Base-by-base conservation (phyloP, 2,329 filamentous ascomycete species). In the Aspergillus terreus region DNA sequence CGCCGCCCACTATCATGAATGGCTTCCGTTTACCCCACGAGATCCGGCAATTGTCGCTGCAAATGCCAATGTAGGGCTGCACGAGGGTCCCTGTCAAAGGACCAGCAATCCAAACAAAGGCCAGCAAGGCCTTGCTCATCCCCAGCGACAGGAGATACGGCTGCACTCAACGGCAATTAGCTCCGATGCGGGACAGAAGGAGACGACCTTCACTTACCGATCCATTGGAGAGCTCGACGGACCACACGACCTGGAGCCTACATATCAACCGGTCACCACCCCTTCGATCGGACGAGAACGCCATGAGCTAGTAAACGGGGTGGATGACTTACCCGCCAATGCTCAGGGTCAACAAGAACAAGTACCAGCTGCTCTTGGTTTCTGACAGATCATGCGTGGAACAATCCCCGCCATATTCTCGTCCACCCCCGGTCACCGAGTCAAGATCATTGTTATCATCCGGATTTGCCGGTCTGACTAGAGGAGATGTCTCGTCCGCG, bases 191-290 rank as follows among this genome's bases (percentile, higher is more conserved):
- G 11, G 23, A 3, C 11, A 7, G 4, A 4, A 27, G 27, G 25
- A 27, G 11, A 10, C n/a, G 21, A 12, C 11, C 25, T 12, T 17
- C 14, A 72, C 78, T 64, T 68, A 82, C 80, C 48, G 92, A 96
- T 61, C 92, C 92, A 75, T 95, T 92, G 49, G 91, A 95, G 40
- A 96, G 79, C 71, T 97, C 92, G 40, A 96, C 91, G 1, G 92
- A 92, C 92, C 92, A 97, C 25, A 92, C 91, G 60, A 97, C 88
- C 73, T 97, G 92, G 56, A 97, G 77, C 21, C 90, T 80, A 57
- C 19, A 32, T 33, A 27, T 42, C 58, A 30, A 59, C 45, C 11
- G 23, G 36, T 57, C 11, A 60, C 30, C 35, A 9, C 27, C 25
- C 43, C 4, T n/a, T 45, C 25, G 5, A 9, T 12, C 12, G n/a